Evolutionary conservation across 257 asterid species (phyloP), one percentile per base, ranked within the genome.

Genomic region (Solanum tarijense): DNA sequence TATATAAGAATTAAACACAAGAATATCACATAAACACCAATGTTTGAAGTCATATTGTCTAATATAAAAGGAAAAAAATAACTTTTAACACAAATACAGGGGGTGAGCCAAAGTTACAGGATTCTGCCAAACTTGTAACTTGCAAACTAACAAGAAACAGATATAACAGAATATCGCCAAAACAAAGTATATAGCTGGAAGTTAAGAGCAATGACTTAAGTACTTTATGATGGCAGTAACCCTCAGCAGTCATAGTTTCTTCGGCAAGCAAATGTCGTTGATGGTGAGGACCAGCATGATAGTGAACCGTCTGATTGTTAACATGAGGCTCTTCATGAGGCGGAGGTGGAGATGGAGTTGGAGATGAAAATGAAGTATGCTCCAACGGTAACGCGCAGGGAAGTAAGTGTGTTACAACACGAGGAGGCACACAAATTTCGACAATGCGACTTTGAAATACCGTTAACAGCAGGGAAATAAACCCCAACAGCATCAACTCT

Each of bases 401-500:
- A 60, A 92, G 91, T 12, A 92, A 89, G 84, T 92, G 92, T 65
- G 25, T 72, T 76, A 87, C 85, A 7, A 88, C 79, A 62, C 75
- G 73, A 46, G 79, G 43, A 11, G 87, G 75, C 81, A 92, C 93
- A 65, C 94, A 92, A 2, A 92, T 69, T 83, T 90, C 90, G 27
- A 89, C 89, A 21, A 92, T 86, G 1, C 89, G 48, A 11, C 71
- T 75, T 83, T 92, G 94, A 48, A 86, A 87, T 73, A 91, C 94
- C 9, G 94, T 90, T 89, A 92, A 32, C 48, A 92, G 86, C 89
- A 92, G 83, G 6, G 94, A 92, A 76, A 92, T 92, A 39, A 92
- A 92, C 84, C 94, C 94, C 83, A 92, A 88, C n/a, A 92, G 91
- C 94, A 92, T 92, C 94, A 92, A 75, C 86, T 92, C 94, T 92